These are phyloP conservation scores for Elongisporangium prolatum DNA, from an alignment of 352 stramenopile species.

Conservation along the genomic window DNA sequence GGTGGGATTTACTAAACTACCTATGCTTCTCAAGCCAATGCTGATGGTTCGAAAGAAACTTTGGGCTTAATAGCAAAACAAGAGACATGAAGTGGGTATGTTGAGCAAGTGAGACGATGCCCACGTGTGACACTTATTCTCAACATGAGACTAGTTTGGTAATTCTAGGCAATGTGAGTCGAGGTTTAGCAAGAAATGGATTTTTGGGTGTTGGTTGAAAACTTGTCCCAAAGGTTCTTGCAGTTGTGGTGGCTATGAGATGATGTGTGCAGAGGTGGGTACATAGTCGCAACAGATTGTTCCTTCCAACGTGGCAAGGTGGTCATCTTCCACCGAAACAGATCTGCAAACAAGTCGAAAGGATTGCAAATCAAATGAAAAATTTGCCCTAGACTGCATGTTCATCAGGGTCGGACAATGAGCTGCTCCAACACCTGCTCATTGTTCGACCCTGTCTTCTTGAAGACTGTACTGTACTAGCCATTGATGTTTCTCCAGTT, in stretches of 20 bases:
- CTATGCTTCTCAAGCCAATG: too few relatives aligned
- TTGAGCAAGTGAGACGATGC: not conserved
- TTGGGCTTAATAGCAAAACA: not conserved
- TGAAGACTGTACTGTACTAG: too few relatives aligned
- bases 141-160: not conserved
- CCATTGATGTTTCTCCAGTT: too few relatives aligned
- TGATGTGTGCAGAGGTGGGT: not conserved
- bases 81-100: not conserved
- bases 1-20: not conserved
- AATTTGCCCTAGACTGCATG: too few relatives aligned
- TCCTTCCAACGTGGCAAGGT: not conserved
- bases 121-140: not conserved
- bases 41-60: not conserved
- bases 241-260: not conserved
- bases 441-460: too few relatives aligned
- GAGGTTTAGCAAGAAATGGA: not conserved
- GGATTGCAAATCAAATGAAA: too few relatives aligned
- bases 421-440: too few relatives aligned
- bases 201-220: not conserved
- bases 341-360: too few relatives aligned
- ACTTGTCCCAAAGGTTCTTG: not conserved
- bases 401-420: too few relatives aligned
- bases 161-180: not conserved
- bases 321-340: not conserved
- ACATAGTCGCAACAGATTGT: not conserved